A percentile compares a stretch with the other conserved stretches of the same genome.
phyloP scores from a whole-genome alignment of 768 basidiomycete species.

The Suillus occidentalis region DNA sequence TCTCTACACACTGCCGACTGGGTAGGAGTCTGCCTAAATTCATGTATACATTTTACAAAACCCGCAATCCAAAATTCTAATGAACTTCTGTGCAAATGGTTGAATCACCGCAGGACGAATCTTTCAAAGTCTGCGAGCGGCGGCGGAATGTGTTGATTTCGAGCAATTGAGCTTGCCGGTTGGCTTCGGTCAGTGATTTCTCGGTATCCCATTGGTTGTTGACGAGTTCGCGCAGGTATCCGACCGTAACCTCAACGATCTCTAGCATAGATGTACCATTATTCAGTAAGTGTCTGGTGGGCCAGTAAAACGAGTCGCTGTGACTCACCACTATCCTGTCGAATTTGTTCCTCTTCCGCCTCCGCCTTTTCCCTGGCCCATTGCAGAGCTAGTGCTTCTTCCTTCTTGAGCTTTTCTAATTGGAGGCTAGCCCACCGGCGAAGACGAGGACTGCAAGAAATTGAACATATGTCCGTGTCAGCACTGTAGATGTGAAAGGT shows the following conservation, averaged over 20 bases:
- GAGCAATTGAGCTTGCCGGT: not conserved
- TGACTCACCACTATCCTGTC: not conserved
- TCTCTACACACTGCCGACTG: too few species aligned
- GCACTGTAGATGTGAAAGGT: not conserved
- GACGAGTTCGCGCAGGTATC: not conserved
- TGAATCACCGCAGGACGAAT: not conserved
- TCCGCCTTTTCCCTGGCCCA: not conserved
- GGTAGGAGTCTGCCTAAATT: too few species aligned
- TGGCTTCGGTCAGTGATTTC: not conserved
- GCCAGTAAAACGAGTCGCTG: not conserved
- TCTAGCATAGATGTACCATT: not conserved
- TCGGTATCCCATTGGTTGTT: not conserved
- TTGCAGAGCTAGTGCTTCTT: not conserved
- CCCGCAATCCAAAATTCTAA: not conserved
- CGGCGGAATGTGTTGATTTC: not conserved
- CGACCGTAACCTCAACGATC: not conserved
- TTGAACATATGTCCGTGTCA: not conserved
- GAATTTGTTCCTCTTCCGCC: not conserved
- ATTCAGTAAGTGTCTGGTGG: not conserved
- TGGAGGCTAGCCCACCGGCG: not conserved
- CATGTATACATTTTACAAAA: too few species aligned
- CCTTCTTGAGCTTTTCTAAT: not conserved
- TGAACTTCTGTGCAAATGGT: not conserved
- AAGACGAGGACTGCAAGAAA: not conserved
- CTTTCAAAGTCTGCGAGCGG: too few species aligned